Base-by-base conservation (phyloP, 2,329 filamentous ascomycete genomes). In the Neonectria hederae region DNA sequence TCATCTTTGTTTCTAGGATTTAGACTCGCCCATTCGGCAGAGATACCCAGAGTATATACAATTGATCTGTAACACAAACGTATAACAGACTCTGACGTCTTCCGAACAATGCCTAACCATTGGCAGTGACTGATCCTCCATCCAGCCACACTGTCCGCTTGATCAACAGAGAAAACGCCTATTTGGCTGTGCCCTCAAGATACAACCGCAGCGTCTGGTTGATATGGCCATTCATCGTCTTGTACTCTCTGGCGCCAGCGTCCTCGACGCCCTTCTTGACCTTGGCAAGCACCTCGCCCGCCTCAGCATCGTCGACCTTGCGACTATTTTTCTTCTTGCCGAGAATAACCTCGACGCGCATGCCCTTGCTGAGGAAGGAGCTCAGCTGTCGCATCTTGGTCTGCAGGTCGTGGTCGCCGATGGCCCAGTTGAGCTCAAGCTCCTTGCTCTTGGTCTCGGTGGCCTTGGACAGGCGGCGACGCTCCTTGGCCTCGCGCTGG, bases 391-490 rank as follows among this genome's bases (percentile, higher is more conserved):
- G 86, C 77, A 96, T 76, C 75, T 90, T 87, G 76, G 92, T 90
- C n/a, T 80, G 80, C 56, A 97, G 77, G 81, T 97, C 94, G 75
- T 95, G 87, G 13, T 79, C 75, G 65, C 89, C 89, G 73, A 97
- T 97, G 35, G 90, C 89, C 94, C 94, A 98, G 77, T 93, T 95
- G 72, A 98, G 72, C 80, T 97, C 94, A n/a, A 97, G 78, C 75
- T 90, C 90, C 81, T 97, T 97, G 17, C 78, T 75, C 68, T 82
- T 83, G 38, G 80, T 65, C 68, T 78, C 76, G 66, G 80, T 74
- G 71, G 72, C 70, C 63, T 81, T 79, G 49, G 82, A 81, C 68
- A 75, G 82, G 71, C 79, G 78, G 66, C 81, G 80, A 68, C 79
- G 81, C 65, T 83, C 78, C 65, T 83, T 83, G 45, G 77, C 69